Conservation (phyloP, 176 grass and related monocot species). For the Eleusine coracana region DNA sequence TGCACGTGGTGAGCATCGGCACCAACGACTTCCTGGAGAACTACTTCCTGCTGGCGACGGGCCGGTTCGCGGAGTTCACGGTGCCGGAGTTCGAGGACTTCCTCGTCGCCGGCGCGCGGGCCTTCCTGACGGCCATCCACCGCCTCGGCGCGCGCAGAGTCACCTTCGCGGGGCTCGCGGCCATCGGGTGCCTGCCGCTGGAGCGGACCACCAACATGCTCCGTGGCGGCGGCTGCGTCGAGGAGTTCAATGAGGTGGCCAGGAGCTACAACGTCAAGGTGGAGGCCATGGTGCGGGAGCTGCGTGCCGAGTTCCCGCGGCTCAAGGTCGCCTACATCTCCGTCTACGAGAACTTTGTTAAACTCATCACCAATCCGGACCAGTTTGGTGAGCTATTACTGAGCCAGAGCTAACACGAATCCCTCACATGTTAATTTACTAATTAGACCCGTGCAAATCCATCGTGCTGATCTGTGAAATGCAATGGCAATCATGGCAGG, state of each 20-base stretch:
- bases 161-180: conserved; percentile 47
- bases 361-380: conserved; percentile 48
- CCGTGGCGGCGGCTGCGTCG: conserved; percentile 51
- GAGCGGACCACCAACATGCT: conserved; percentile 56
- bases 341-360: conserved; percentile 55
- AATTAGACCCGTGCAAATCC: background rate
- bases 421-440: background rate
- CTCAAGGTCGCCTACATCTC: conserved; percentile 49
- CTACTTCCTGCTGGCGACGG: conserved; percentile 50
- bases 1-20: conserved; percentile 74
- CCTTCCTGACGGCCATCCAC: conserved; percentile 52
- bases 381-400: conserved; percentile 53
- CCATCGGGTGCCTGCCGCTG: conserved; percentile 70
- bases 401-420: background rate
- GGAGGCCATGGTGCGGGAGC: conserved; percentile 33
- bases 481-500: conserved; percentile 24
- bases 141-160: conserved; percentile 54
- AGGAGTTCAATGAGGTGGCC: conserved; percentile 65
- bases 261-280: conserved; percentile 62
- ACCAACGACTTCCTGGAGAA: conserved; percentile 83
- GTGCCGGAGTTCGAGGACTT: conserved; percentile 48
- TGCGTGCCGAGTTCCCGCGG: conserved; percentile 42
- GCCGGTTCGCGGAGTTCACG: conserved; percentile 43
- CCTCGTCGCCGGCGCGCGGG: conserved; percentile 41
- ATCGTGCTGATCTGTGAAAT: background rate